Evolutionary conservation across 2,329 filamentous ascomycete species (phyloP), one percentile per base, ranked within the genome.

Genomic region (Chaetomiaceae sp.): DNA sequence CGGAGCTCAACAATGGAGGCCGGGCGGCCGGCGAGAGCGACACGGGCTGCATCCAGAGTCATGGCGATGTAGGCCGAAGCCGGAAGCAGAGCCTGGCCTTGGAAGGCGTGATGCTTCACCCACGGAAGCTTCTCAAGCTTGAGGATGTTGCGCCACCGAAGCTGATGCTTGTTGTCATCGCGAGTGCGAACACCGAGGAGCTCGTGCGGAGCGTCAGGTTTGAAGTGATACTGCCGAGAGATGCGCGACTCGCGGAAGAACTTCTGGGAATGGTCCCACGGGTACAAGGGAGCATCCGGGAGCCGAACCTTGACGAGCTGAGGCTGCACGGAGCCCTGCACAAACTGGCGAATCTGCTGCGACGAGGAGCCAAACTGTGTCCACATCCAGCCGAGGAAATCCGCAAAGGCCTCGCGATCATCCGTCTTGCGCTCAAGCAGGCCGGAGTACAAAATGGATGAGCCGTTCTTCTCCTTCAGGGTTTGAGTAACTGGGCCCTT

Each of bases 1-100:
- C 57, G 53, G 2, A 68, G 49, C 51, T 67, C 64, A 5, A 67
- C 44, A 1, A 63, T 15, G 0, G 58, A 55, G 0, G 60, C 62
- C 0, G 38, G 12, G 0, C 58, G 58, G 1, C 56, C 58, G 1
- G 49, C 53, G 6, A 65, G 33, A 1, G 64, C 52, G 1, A 49
- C 54, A 3, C 54, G 60, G 1, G 67, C 65, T 3, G 71, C 71
- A 38, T 74, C 72, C 7, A 72, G 52, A 1, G 69, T 70, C 67
- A 74, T 73, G 37, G 68, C 49, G 29, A 69, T 65, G 52, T 74
- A 75, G 0, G 66, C 72, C 2, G 72, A 72, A 3, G 67, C 70
- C 2, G 72, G 72, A 8, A 75, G 58, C 14, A 75, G 57, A 4
- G 66, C 62, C 42, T 71, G 66, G 1, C 65, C 66, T 48, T 72